A percentile compares a stretch with the other conserved stretches of the same genome.
Evolutionary conservation across 106 monocot species (phyloP).

Genomic region (Dendrobium catenatum): DNA sequence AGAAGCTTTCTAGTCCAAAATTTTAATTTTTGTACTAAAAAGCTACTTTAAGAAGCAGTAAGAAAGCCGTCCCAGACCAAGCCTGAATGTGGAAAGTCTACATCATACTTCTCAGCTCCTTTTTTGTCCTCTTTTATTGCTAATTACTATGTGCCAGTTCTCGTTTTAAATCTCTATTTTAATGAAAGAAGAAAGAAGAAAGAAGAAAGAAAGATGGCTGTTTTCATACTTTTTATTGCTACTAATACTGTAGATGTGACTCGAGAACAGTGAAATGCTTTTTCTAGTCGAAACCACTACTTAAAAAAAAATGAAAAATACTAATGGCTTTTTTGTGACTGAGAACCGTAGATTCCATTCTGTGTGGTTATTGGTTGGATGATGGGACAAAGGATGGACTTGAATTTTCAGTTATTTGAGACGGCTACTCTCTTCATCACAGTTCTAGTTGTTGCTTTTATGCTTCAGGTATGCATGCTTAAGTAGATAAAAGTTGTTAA

Average conservation of each 20-base stretch:
- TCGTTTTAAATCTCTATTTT: background rate
- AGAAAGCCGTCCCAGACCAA: too few relatives aligned
- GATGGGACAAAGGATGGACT: conserved; percentile 77
- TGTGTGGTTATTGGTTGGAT: conserved; percentile 94
- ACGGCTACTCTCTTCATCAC: conserved; percentile 87
- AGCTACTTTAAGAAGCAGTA: too few relatives aligned
- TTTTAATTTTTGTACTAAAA: too few relatives aligned
- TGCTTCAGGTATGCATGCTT: conserved; percentile 64
- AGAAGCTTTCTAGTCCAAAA: too few relatives aligned
- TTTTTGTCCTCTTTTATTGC: background rate
- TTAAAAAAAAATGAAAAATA: background rate
- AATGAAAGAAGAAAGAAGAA: background rate
- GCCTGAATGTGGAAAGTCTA: background rate
- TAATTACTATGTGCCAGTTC: background rate
- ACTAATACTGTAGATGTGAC: background rate
- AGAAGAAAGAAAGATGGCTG: background rate
- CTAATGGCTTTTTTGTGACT: conserved; percentile 5
- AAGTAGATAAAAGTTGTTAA: background rate
- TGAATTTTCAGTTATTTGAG: conserved; percentile 93
- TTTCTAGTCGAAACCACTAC: background rate
- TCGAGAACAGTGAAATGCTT: background rate
- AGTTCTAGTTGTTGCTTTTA: conserved; percentile 85
- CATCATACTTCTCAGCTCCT: background rate
- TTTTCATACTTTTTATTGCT: background rate
- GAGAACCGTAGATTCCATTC: conserved; percentile 71